phyloP scores from a whole-genome alignment of 495 filamentous ascomycete species.

The Xylaria bambusicola region DNA sequence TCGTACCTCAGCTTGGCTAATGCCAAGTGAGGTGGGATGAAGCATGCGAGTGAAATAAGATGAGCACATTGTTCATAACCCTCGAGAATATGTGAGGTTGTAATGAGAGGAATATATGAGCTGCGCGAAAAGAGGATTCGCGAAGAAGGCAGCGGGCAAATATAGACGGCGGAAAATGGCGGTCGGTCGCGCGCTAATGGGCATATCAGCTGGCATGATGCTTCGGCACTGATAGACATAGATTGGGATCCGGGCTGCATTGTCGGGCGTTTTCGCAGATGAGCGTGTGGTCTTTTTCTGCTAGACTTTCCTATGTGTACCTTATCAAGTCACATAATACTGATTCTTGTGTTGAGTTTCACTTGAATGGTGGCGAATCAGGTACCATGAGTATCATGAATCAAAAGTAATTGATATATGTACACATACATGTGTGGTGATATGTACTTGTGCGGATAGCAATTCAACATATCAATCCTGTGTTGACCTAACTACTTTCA shows the following conservation, averaged over 20 bases:
- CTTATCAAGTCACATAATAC: conserved; percentile 12
- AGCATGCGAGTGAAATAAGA: not conserved
- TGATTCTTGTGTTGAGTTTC: not conserved
- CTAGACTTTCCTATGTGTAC: conserved; percentile 9
- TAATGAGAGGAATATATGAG: no score
- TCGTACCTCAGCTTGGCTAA: conserved; percentile 74
- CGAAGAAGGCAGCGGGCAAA: no score
- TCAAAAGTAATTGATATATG: not conserved
- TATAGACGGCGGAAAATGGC: not conserved
- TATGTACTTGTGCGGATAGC: not conserved
- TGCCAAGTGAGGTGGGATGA: conserved; percentile 4
- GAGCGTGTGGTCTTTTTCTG: conserved; percentile 11
- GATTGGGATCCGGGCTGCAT: conserved; percentile 13
- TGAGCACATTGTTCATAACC: no score
- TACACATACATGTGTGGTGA: not conserved
- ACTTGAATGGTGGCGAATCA: not conserved
- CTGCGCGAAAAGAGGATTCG: no score
- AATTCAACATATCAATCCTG: not conserved
- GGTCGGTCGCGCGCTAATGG: not conserved
- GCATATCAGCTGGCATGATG: not conserved
- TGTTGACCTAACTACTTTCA: not conserved
- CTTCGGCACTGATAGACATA: not conserved
- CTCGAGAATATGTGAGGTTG: no score
- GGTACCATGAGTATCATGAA: not conserved
- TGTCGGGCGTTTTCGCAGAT: conserved; percentile 14